These are phyloP conservation scores for Vitis labrusca DNA, from an alignment of 164 flowering plant genomes.

Conservation along the genomic window DNA sequence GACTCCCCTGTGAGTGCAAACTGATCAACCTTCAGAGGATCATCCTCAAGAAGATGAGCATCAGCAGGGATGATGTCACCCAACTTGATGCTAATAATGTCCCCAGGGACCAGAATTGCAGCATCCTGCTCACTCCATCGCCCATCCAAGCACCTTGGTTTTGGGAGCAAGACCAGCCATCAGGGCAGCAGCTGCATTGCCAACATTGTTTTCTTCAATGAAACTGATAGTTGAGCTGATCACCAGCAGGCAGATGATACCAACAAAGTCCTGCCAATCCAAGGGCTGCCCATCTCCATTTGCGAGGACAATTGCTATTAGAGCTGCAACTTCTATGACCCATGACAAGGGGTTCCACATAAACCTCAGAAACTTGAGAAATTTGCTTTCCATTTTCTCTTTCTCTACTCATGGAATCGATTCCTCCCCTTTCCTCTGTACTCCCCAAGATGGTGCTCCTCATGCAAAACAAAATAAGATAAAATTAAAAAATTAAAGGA, in stretches of 20 bases:
- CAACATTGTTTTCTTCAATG: slow-evolving; percentile 81
- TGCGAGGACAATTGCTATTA: slow-evolving; percentile 75
- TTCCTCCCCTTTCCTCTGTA: slow-evolving; percentile 39
- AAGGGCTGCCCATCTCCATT: slow-evolving; percentile 71
- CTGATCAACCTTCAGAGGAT: slow-evolving; percentile 71
- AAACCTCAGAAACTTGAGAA: slow-evolving; percentile 73
- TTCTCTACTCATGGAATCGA: no score
- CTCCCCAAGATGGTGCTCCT: no score
- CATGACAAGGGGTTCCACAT: slow-evolving; percentile 86
- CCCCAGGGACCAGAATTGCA: slow-evolving; percentile 70
- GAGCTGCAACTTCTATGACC: slow-evolving; percentile 75
- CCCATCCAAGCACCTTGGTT: slow-evolving; percentile 70
- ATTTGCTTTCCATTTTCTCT: slow-evolving; percentile 85
- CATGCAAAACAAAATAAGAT: no score
- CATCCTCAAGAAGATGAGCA: slow-evolving; percentile 85
- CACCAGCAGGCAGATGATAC: slow-evolving; percentile 58
- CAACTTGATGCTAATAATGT: slow-evolving; percentile 62
- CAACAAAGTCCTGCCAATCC: slow-evolving; percentile 78
- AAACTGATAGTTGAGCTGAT: slow-evolving; percentile 84
- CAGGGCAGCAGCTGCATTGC: slow-evolving; percentile 80
- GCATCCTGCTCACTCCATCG: slow-evolving; percentile 75
- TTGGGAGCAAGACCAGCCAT: slow-evolving; percentile 86
- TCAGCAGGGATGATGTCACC: slow-evolving; percentile 84
- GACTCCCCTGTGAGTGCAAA: slow-evolving; percentile 85
- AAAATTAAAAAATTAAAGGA: no score